These are phyloP conservation scores for Fagopyrum esculentum DNA, from an alignment of 148 eudicot genomes.

Conservation along the genomic window DNA sequence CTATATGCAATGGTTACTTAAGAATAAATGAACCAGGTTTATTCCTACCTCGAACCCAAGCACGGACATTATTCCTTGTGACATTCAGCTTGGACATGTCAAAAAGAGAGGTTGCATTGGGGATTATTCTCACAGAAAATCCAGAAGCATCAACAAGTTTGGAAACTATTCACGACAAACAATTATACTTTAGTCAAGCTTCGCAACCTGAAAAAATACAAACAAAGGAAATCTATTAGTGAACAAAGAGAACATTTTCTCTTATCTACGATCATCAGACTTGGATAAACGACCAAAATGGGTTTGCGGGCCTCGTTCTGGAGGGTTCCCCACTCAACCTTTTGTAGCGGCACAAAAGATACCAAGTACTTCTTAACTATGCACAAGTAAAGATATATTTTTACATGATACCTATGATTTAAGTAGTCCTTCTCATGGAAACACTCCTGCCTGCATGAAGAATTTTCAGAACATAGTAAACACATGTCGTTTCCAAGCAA, in stretches of 20 bases:
- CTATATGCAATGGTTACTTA: neutral
- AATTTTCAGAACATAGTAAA: neutral
- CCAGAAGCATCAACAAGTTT: slow-evolving; percentile 30
- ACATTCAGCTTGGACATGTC: slow-evolving; percentile 49
- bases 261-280: slow-evolving; percentile 20
- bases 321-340: slow-evolving; percentile 60
- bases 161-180: slow-evolving; percentile 25
- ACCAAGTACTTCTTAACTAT: slow-evolving; percentile 64
- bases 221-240: neutral
- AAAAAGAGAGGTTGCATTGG: slow-evolving; percentile 58
- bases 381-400: slow-evolving; percentile 86
- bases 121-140: slow-evolving; percentile 67
- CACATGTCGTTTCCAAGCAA: neutral
- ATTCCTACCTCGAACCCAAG: slow-evolving; percentile 52
- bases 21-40: neutral
- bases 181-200: neutral
- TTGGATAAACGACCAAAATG: slow-evolving; percentile 64
- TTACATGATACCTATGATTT: slow-evolving; percentile 88
- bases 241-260: neutral
- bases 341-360: slow-evolving; percentile 35
- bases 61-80: slow-evolving; percentile 63
- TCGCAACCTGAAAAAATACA: neutral
- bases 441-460: slow-evolving; percentile 53
- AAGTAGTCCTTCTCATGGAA: slow-evolving; percentile 91
- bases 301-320: slow-evolving; percentile 97